Evolutionary conservation across 768 basidiomycete species (phyloP).

Genomic region (Agaricus subrufescens): DNA sequence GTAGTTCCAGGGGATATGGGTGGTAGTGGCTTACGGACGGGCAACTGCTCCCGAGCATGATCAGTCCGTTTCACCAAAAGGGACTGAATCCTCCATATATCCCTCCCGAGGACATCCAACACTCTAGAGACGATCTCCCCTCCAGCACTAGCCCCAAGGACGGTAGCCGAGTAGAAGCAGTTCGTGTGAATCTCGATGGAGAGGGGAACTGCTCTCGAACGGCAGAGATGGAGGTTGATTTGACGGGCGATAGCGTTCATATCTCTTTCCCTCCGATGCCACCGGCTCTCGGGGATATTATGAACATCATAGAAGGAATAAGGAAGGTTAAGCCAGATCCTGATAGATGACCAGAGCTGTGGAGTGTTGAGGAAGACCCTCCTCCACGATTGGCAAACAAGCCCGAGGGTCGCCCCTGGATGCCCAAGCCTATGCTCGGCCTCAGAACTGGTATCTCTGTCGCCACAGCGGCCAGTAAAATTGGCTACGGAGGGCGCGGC

Average conservation of each 20-base stretch:
- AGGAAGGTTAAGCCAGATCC: constrained; percentile 9
- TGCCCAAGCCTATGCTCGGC: constrained; percentile 7
- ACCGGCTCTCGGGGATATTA: neutral
- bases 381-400: constrained; percentile 7
- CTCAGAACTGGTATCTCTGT: neutral
- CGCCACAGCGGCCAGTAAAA: neutral
- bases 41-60: neutral
- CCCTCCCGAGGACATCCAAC: neutral
- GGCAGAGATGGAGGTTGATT: constrained; percentile 3
- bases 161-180: neutral
- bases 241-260: constrained; percentile 1
- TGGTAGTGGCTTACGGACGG: neutral
- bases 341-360: constrained; percentile 9
- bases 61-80: constrained; percentile 8
- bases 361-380: constrained; percentile 6
- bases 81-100: constrained; percentile 5
- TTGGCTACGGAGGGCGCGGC: neutral
- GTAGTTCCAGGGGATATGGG: neutral
- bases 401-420: constrained; percentile 7
- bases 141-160: neutral
- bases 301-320: constrained; percentile 4
- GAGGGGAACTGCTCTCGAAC: constrained; percentile 7
- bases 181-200: constrained; percentile 10
- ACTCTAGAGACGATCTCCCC: constrained; percentile 4
- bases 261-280: constrained; percentile 6